A percentile compares a stretch with the other conserved stretches of the same genome.
Conservation (phyloP, 2,329 filamentous ascomycete species). For the Aspergillus jensenii region DNA sequence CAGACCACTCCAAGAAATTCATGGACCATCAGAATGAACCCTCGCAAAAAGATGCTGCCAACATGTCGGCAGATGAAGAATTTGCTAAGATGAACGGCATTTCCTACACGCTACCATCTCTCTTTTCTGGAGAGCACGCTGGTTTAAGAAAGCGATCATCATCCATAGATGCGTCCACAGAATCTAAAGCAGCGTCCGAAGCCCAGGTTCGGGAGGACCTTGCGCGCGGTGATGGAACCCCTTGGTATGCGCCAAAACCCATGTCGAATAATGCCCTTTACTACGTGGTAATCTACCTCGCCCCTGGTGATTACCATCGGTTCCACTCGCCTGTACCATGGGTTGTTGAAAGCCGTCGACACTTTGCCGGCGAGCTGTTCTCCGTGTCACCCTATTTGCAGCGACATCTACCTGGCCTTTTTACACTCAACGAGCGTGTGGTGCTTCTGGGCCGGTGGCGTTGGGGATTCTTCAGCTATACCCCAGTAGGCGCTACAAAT, state of each 20-base stretch:
- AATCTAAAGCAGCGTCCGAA: constrained; percentile 68
- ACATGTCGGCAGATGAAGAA: constrained; percentile 80
- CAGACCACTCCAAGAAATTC: constrained; percentile 39
- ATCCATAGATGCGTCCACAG: constrained; percentile 71
- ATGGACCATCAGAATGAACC: constrained; percentile 33
- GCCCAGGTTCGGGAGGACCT: constrained; percentile 82
- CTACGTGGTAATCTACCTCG: constrained; percentile 93
- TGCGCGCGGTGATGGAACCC: constrained; percentile 61
- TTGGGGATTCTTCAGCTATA: constrained; percentile 96
- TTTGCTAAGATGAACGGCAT: constrained; percentile 95
- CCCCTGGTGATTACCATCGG: constrained; percentile 95
- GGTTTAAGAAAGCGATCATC: constrained; percentile 49
- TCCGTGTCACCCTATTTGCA: constrained; percentile 94
- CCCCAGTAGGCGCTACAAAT: constrained; percentile 94
- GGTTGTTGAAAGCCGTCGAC: constrained; percentile 92
- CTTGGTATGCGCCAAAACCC: constrained; percentile 70
- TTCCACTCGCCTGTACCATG: constrained; percentile 95
- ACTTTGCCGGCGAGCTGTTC: constrained; percentile 95
- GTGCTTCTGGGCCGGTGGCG: constrained; percentile 92
- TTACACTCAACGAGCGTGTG: constrained; percentile 94
- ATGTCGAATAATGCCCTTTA: constrained; percentile 70
- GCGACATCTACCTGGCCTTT: constrained; percentile 85
- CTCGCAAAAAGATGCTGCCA: constrained; percentile 53
- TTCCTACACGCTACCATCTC: constrained; percentile 83
- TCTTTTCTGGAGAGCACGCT: constrained; percentile 68